Conservation (phyloP, 2,329 filamentous ascomycete species). For the Colletotrichum sp. region DNA sequence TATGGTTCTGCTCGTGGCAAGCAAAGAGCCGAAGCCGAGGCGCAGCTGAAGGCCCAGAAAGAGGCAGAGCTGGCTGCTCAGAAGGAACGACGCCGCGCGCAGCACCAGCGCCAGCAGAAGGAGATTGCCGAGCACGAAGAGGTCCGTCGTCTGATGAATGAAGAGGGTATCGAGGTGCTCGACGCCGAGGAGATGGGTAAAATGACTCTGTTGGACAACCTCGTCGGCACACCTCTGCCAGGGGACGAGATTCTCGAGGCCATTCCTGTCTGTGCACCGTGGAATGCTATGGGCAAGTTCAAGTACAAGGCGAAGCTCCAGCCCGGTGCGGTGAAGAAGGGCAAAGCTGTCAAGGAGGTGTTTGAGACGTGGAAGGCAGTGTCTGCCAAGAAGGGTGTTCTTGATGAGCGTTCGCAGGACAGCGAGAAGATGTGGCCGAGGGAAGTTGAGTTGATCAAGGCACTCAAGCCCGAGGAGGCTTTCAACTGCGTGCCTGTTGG, state of each 20-base stretch:
- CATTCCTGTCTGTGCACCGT: constrained; percentile 69
- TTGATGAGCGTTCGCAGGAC: constrained; percentile 67
- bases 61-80: constrained; percentile 77
- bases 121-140: constrained; percentile 81
- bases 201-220: constrained; percentile 65
- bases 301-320: constrained; percentile 98
- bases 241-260: constrained; percentile 83
- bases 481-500: constrained; percentile 81
- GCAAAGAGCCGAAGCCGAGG: constrained; percentile 72
- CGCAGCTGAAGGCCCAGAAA: constrained; percentile 67
- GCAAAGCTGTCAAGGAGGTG: constrained; percentile 91
- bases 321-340: constrained; percentile 88
- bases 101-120: constrained; percentile 79
- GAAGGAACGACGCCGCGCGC: constrained; percentile 76
- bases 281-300: constrained; percentile 67
- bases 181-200: constrained; percentile 65
- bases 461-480: constrained; percentile 81
- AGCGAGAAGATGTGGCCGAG: constrained; percentile 82
- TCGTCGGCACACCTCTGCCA: constrained; percentile 78
- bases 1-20: constrained; percentile 77
- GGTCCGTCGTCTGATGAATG: constrained; percentile 63
- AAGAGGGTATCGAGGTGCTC: constrained; percentile 62
- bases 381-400: constrained; percentile 59
- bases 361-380: constrained; percentile 80
- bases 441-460: constrained; percentile 85